These are phyloP conservation scores for Sarocladiaceae sp. DNA, from an alignment of 2,329 filamentous ascomycete species.

Conservation along the genomic window DNA sequence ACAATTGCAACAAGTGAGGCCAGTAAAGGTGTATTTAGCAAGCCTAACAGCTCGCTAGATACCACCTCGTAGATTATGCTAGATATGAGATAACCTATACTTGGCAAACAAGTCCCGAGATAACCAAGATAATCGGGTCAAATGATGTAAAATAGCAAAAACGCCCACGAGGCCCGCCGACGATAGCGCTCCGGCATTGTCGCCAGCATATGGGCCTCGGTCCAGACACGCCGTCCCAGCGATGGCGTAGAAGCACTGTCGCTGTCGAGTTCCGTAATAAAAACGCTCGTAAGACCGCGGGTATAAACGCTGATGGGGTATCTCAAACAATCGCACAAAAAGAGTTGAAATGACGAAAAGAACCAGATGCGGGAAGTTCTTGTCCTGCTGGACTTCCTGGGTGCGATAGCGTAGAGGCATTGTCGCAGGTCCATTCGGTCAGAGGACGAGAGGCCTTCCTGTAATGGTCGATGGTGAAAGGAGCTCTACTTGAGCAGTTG, in stretches of 20 bases:
- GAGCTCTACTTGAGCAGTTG: background rate
- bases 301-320: constrained; percentile 43
- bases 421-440: constrained; percentile 29
- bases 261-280: constrained; percentile 38
- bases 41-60: too few relatives aligned
- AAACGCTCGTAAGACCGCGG: constrained; percentile 37
- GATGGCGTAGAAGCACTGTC: constrained; percentile 54
- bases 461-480: background rate
- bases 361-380: constrained; percentile 11
- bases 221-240: constrained; percentile 50
- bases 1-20: too few relatives aligned
- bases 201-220: constrained; percentile 37
- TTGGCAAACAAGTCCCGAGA: background rate
- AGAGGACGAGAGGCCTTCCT: background rate
- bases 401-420: constrained; percentile 50
- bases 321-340: constrained; percentile 25
- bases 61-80: too few relatives aligned
- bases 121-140: background rate
- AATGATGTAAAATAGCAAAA: constrained; percentile 20
- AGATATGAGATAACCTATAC: background rate
- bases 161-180: constrained; percentile 43
- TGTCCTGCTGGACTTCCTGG: background rate
- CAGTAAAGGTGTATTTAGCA: too few relatives aligned
- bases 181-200: constrained; percentile 55
- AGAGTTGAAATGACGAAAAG: constrained; percentile 13